Conservation (phyloP, 2,329 filamentous ascomycete species). For the Curvularia sp. region DNA sequence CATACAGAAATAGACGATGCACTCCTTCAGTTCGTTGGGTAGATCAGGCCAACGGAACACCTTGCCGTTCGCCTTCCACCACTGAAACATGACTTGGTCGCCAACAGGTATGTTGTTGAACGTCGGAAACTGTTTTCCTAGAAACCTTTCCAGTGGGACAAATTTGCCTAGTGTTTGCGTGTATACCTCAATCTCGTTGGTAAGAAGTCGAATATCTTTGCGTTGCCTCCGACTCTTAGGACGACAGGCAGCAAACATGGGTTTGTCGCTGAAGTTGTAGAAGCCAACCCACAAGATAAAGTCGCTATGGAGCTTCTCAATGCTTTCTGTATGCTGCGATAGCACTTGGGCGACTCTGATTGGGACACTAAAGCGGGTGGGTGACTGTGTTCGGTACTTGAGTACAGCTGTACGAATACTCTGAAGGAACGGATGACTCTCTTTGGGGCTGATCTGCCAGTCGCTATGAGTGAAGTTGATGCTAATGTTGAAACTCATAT, state of each 20-base stretch:
- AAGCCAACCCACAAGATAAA: slow-evolving; percentile 18
- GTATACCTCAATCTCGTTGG: background rate
- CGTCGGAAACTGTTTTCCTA: slow-evolving; percentile 14
- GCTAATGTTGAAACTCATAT: background rate
- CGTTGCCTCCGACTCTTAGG: background rate
- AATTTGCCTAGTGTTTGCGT: background rate
- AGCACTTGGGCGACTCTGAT: slow-evolving; percentile 15
- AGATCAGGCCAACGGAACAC: slow-evolving; percentile 36
- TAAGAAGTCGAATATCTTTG: background rate
- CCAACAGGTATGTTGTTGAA: background rate
- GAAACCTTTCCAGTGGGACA: slow-evolving; percentile 15
- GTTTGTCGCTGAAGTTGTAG: slow-evolving; percentile 6
- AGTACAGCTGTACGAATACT: slow-evolving; percentile 11
- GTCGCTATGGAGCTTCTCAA: background rate
- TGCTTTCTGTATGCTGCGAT: background rate
- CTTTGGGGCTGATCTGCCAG: slow-evolving; percentile 5
- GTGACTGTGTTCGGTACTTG: slow-evolving; percentile 18
- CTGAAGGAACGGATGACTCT: slow-evolving; percentile 16
- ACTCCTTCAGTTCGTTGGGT: slow-evolving; percentile 39
- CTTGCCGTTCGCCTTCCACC: slow-evolving; percentile 37
- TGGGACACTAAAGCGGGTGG: slow-evolving; percentile 7
- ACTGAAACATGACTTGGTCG: slow-evolving; percentile 17
- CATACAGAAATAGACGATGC: slow-evolving; percentile 33
- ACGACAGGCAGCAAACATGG: slow-evolving; percentile 5
- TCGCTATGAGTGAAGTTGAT: background rate